Conservation (phyloP, 2,329 filamentous ascomycete species). For the Ceratocystiopsis minuta region DNA sequence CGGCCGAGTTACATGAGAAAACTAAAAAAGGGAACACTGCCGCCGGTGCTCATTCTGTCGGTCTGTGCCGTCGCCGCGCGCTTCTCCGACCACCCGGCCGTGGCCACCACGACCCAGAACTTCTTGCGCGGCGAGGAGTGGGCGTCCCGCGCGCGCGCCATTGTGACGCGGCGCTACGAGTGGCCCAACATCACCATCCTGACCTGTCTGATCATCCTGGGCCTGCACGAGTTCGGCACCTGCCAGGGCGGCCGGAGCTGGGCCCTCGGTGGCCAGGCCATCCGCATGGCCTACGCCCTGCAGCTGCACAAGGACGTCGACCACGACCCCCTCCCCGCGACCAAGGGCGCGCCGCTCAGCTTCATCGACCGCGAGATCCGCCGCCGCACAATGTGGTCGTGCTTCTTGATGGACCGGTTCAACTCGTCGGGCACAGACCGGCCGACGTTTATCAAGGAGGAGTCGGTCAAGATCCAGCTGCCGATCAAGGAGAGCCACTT, state of each 20-base stretch:
- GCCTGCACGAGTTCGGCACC: constrained; percentile 88
- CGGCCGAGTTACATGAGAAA: constrained; percentile 95
- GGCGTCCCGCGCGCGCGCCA: constrained; percentile 73
- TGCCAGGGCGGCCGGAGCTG: constrained; percentile 92
- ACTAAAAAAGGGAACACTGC: constrained; percentile 58
- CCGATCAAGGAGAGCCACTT: constrained; percentile 84
- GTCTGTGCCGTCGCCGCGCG: constrained; percentile 91
- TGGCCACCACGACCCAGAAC: constrained; percentile 41
- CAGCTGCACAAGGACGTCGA: constrained; percentile 87
- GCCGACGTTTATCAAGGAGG: constrained; percentile 79
- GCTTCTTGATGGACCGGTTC: constrained; percentile 93
- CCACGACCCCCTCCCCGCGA: constrained; percentile 53
- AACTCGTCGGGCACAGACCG: constrained; percentile 90
- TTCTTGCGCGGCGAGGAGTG: constrained; percentile 84
- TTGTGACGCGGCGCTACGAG: constrained; percentile 75
- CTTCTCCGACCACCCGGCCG: constrained; percentile 75
- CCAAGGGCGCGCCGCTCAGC: constrained; percentile 49
- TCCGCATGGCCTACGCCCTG: constrained; percentile 90
- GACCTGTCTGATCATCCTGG: constrained; percentile 74
- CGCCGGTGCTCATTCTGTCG: constrained; percentile 80
- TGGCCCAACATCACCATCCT: constrained; percentile 92
- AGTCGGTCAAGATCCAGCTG: constrained; percentile 73
- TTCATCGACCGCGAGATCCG: constrained; percentile 89
- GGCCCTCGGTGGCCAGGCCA: constrained; percentile 87
- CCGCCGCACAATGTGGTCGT: constrained; percentile 92